Evolutionary conservation across 129 eudicot species (phyloP).

Genomic region (Erigeron canadensis): DNA sequence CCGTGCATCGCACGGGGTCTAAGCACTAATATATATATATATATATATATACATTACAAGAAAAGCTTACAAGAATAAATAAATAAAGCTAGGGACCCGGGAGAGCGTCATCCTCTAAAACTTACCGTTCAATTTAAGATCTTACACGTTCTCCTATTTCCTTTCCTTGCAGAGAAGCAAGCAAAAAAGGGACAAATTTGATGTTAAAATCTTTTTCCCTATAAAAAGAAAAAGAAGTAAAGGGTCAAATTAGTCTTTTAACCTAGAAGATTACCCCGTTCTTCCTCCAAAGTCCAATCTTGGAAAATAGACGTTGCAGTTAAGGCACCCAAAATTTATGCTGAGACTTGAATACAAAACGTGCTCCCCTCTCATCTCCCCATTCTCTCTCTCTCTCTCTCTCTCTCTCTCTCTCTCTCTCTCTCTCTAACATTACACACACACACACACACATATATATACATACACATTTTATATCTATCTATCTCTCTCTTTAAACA

Average conservation of each 20-base stretch:
- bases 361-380: conserved; percentile 27
- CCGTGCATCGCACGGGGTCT: too few species aligned
- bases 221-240: neutral
- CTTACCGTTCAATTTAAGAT: conserved; percentile 53
- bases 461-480: neutral
- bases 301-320: conserved; percentile 57
- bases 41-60: too few species aligned
- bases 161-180: conserved; percentile 25
- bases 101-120: conserved; percentile 18
- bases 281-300: conserved; percentile 11
- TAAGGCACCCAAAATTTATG: conserved; percentile 46
- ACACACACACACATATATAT: conserved; percentile 11
- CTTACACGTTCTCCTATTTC: neutral
- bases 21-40: too few species aligned
- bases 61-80: neutral
- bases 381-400: conserved; percentile 24
- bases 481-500: neutral
- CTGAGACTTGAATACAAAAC: conserved; percentile 25
- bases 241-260: conserved; percentile 23
- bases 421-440: neutral
- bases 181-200: too few species aligned
- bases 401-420: conserved; percentile 19
- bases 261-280: conserved; percentile 1
- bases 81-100: conserved; percentile 22
- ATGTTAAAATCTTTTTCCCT: too few species aligned